phyloP scores from a whole-genome alignment of 2,329 filamentous ascomycete species.

The Colletotrichum theobromicola region DNA sequence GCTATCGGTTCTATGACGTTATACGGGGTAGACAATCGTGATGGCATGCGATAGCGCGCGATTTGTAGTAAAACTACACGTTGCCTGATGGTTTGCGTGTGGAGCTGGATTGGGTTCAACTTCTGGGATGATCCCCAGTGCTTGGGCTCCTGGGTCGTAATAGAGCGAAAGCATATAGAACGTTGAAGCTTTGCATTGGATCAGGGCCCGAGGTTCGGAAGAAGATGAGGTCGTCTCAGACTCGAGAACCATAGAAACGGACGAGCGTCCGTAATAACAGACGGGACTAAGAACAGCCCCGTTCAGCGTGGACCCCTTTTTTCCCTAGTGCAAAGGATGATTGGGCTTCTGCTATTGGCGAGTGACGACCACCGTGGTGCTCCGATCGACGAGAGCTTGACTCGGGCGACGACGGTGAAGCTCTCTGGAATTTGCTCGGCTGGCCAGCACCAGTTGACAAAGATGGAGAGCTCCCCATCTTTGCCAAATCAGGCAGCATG shows the following conservation, averaged over 20 bases:
- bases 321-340: background rate
- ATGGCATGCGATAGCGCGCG: background rate
- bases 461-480: background rate
- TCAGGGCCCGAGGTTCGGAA: background rate
- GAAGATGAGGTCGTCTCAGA: constrained; percentile 4
- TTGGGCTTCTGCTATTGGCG: background rate
- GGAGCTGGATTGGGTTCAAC: background rate
- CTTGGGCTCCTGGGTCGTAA: constrained; percentile 1
- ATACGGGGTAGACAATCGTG: background rate
- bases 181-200: background rate
- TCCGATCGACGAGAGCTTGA: constrained; percentile 11
- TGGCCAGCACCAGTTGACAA: background rate
- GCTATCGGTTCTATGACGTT: constrained; percentile 4
- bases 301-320: background rate
- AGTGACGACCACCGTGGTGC: background rate
- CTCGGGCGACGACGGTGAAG: constrained; percentile 3
- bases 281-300: background rate
- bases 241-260: background rate
- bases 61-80: background rate
- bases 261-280: constrained; percentile 11
- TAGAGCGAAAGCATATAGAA: background rate
- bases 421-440: background rate
- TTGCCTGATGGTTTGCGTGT: background rate
- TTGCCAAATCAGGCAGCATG: background rate
- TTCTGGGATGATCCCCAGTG: constrained; percentile 3